Evolutionary conservation across 2,329 filamentous ascomycete genomes (phyloP).

Genomic region (Aspergillus ruber): DNA sequence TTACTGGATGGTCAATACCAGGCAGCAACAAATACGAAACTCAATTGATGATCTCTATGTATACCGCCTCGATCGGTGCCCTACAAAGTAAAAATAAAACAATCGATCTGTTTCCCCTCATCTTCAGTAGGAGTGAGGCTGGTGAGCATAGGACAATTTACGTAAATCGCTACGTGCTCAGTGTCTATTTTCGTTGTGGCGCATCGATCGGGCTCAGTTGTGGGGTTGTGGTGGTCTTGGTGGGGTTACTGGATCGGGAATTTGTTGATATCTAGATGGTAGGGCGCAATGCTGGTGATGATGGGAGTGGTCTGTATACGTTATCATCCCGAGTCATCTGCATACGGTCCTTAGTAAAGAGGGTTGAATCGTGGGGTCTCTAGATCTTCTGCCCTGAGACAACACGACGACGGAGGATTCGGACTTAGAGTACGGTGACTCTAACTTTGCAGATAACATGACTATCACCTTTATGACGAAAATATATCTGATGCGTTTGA

Average conservation of each 20-base stretch:
- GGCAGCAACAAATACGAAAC: not conserved
- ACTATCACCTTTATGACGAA: too few species aligned
- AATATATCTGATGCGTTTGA: too few species aligned
- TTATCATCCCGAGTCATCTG: not conserved
- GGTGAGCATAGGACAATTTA: too few species aligned
- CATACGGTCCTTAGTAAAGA: not conserved
- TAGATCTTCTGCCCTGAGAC: not conserved
- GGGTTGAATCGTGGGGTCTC: not conserved
- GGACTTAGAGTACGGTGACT: not conserved
- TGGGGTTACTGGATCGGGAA: too few species aligned
- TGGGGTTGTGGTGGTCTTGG: too few species aligned
- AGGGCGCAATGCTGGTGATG: not conserved
- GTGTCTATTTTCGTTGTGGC: too few species aligned
- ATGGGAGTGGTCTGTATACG: not conserved
- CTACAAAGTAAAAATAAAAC: not conserved
- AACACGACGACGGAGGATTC: not conserved
- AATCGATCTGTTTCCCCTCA: too few species aligned
- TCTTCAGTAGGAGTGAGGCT: too few species aligned
- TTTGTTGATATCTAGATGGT: too few species aligned
- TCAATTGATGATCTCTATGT: not conserved
- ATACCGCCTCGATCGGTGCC: not conserved
- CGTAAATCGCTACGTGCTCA: too few species aligned
- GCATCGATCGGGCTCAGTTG: too few species aligned
- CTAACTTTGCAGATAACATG: too few species aligned
- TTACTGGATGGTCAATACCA: not conserved